phyloP scores from a whole-genome alignment of 2,329 filamentous ascomycete species.

The Verticillium zaregamsianum region DNA sequence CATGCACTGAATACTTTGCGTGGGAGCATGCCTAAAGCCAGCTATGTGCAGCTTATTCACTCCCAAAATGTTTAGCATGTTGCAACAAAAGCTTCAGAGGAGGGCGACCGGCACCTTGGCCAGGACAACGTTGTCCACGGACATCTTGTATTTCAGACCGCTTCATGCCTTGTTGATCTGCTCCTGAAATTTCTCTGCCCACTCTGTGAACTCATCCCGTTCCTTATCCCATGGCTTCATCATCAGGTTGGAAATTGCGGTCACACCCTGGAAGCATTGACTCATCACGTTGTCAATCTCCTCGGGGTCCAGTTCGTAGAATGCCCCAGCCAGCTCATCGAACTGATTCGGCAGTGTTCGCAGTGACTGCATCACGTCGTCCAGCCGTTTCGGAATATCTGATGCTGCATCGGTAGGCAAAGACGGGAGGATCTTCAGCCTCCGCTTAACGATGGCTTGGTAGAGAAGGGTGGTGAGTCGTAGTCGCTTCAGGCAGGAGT shows the following conservation, averaged over 20 bases:
- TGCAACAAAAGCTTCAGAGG: no score
- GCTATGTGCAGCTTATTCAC: no score
- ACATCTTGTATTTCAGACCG: not conserved
- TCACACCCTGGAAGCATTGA: constrained; percentile 56
- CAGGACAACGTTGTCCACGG: not conserved
- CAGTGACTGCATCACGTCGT: constrained; percentile 53
- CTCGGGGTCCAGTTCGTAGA: constrained; percentile 64
- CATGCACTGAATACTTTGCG: no score
- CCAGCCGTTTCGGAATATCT: constrained; percentile 38
- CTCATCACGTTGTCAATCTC: constrained; percentile 57
- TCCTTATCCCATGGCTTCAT: constrained; percentile 57
- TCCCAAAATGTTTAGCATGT: no score
- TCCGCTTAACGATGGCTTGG: constrained; percentile 64
- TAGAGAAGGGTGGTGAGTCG: constrained; percentile 67
- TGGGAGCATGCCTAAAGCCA: no score
- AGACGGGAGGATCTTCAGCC: constrained; percentile 55
- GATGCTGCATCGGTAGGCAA: constrained; percentile 26
- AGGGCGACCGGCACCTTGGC: no score
- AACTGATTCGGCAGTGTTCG: constrained; percentile 61
- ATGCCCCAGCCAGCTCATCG: constrained; percentile 65
- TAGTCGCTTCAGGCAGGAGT: constrained; percentile 58
- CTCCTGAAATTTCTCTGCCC: constrained; percentile 58
- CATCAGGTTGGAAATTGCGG: constrained; percentile 51
- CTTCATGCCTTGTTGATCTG: constrained; percentile 41
- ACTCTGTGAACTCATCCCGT: constrained; percentile 73